Evolutionary conservation across 2,329 filamentous ascomycete genomes (phyloP).

Genomic region (Trichoderma simmonsii): DNA sequence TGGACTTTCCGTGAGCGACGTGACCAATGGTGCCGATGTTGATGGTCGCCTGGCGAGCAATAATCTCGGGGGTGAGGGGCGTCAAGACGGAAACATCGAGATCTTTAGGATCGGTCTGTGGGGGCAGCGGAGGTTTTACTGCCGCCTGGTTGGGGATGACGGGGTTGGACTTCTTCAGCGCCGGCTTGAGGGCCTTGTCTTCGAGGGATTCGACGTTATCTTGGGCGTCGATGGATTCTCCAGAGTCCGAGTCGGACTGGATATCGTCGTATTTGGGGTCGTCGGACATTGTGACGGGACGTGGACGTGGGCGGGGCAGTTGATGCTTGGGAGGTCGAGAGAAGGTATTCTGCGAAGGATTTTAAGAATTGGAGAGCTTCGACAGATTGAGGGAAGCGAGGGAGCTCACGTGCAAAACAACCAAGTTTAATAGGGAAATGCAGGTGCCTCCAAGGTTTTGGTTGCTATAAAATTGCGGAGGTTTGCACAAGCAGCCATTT

Average conservation of each 20-base stretch:
- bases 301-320: constrained; percentile 22
- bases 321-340: not conserved
- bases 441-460: constrained; percentile 13
- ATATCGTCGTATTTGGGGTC: constrained; percentile 68
- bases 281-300: constrained; percentile 36
- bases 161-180: constrained; percentile 70
- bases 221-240: constrained; percentile 61
- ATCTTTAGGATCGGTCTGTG: constrained; percentile 88
- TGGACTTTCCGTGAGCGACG: constrained; percentile 98
- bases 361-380: not conserved
- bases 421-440: not conserved
- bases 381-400: not conserved
- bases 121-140: constrained; percentile 58
- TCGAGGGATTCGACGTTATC: constrained; percentile 57
- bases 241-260: constrained; percentile 67
- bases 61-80: constrained; percentile 92
- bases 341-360: not conserved
- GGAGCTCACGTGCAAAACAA: not conserved
- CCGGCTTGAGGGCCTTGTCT: constrained; percentile 73
- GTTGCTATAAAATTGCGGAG: constrained; percentile 25
- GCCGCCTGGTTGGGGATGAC: constrained; percentile 57
- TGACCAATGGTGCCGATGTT: constrained; percentile 99
- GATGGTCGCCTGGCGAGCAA: constrained; percentile 95
- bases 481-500: constrained; percentile 31
- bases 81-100: constrained; percentile 78